Base-by-base conservation (phyloP, 805 yeast species). In the Teunomyces lycoperdinae region DNA sequence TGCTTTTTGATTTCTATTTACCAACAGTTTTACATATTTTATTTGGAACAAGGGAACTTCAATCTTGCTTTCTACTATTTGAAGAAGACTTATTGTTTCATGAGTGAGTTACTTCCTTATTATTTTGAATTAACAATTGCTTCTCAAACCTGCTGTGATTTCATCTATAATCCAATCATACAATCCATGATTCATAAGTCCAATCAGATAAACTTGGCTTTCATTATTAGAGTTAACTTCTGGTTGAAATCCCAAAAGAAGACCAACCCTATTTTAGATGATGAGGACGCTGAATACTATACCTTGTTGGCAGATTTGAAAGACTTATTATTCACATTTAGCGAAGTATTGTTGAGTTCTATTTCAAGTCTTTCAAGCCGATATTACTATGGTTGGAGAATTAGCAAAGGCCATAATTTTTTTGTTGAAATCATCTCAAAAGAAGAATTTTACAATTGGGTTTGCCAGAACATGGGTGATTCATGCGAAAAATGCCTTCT, bases 321-420 rank as follows among this genome's bases (percentile, higher is more conserved):
- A 20, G 45, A 70, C 48, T 60, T 59, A 26, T 44, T 56, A 6
- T 60, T 69, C 8, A 56, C 54, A 44, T 55, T 56, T 17, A 46
- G 60, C 57, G 57, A 57, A 17, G 27, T 17, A 5, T 68, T 68
- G 43, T 51, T 69, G 50, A 63, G 63, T 31, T 67, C 71, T 45
- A 64, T 71, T 14, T 73, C 70, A 7, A 69, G 68, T 40, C 59
- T 71, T 42, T 69, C 77, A 1, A 68, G 66, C 48, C 60, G 63
- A 35, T 73, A 74, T 53, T 74, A 74, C 52, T 74, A 74, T 52
- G 76, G 77, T 1, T 74, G 78, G 77, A 64, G 76, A 49, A 61
- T 74, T 45, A 67, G 66, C 47, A 74, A 73, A 48, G 60, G 73
- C 49, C 75, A 70, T 38, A 70, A 67, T 27, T 70, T 54, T 43